A percentile compares a stretch with the other conserved stretches of the same genome.
phyloP scores from a whole-genome alignment of 2,329 filamentous ascomycete genomes.

The Ceratocystiopsis brevicomis region DNA sequence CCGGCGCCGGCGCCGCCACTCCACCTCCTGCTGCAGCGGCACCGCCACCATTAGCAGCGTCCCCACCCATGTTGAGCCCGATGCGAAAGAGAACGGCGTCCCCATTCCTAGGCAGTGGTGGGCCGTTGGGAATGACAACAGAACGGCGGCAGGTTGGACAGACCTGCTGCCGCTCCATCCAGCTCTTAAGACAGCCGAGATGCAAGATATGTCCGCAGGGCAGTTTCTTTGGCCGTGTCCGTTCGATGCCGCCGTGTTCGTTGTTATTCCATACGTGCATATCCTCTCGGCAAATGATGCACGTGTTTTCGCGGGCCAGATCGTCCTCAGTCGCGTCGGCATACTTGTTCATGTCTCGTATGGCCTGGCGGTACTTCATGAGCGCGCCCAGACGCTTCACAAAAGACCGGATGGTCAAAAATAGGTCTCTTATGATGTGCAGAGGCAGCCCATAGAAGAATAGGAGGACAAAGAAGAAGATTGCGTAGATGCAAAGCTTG shows the following conservation, averaged over 20 bases:
- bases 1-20: background rate
- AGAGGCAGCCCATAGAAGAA: slow-evolving; percentile 91
- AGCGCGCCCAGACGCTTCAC: slow-evolving; percentile 77
- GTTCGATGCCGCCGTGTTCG: slow-evolving; percentile 56
- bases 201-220: slow-evolving; percentile 93
- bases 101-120: too few species aligned
- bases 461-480: slow-evolving; percentile 85
- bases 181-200: slow-evolving; percentile 84
- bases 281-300: slow-evolving; percentile 92
- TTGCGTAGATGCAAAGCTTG: slow-evolving; percentile 73
- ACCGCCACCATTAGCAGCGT: background rate
- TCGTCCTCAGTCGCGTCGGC: slow-evolving; percentile 81
- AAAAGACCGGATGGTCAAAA: slow-evolving; percentile 85
- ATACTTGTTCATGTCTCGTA: slow-evolving; percentile 86
- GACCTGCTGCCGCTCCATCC: slow-evolving; percentile 92
- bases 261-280: slow-evolving; percentile 62
- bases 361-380: slow-evolving; percentile 74
- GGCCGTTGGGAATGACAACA: slow-evolving; percentile 43
- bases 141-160: slow-evolving; percentile 85
- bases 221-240: slow-evolving; percentile 80
- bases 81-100: slow-evolving; percentile 17
- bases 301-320: slow-evolving; percentile 70
- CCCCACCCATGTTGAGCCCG: slow-evolving; percentile 12
- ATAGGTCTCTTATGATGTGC: slow-evolving; percentile 89
- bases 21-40: background rate